Conservation (phyloP, 2,329 filamentous ascomycete species). For the Colletotrichum euphorbiae region DNA sequence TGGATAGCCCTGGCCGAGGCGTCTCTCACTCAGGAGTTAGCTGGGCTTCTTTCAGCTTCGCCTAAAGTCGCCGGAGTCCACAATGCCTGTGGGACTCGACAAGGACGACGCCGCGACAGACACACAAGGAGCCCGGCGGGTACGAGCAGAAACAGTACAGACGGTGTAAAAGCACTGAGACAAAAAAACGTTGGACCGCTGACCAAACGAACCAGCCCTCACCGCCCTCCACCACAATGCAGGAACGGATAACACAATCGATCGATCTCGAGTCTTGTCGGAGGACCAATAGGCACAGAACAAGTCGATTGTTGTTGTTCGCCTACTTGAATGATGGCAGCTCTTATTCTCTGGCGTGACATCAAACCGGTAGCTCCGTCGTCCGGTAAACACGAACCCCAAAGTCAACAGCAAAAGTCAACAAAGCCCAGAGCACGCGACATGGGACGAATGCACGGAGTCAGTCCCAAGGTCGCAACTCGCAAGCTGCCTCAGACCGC, state of each 20-base stretch:
- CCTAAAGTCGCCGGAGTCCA: background rate
- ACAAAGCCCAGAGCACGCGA: constrained; percentile 34
- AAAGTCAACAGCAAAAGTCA: constrained; percentile 38
- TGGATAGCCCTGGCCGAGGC: background rate
- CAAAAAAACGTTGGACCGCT: constrained; percentile 24
- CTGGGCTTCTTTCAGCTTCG: background rate
- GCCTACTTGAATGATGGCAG: background rate
- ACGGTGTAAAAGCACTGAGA: constrained; percentile 20
- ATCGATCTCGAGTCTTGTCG: constrained; percentile 5
- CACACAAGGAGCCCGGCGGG: constrained; percentile 12
- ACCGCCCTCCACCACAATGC: constrained; percentile 7
- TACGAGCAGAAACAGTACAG: background rate
- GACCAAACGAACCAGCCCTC: constrained; percentile 23
- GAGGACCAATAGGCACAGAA: background rate
- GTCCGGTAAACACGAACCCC: constrained; percentile 24
- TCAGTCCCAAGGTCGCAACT: background rate
- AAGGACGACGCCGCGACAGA: background rate
- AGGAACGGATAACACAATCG: constrained; percentile 25
- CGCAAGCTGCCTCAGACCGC: constrained; percentile 22
- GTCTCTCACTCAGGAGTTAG: background rate
- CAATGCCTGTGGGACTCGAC: constrained; percentile 22
- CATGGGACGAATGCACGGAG: constrained; percentile 37
- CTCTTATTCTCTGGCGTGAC: background rate
- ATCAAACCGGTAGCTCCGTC: constrained; percentile 26
- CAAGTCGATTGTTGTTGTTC: constrained; percentile 10